Evolutionary conservation across 768 basidiomycete genomes (phyloP).

Genomic region (Amanita rimosa): DNA sequence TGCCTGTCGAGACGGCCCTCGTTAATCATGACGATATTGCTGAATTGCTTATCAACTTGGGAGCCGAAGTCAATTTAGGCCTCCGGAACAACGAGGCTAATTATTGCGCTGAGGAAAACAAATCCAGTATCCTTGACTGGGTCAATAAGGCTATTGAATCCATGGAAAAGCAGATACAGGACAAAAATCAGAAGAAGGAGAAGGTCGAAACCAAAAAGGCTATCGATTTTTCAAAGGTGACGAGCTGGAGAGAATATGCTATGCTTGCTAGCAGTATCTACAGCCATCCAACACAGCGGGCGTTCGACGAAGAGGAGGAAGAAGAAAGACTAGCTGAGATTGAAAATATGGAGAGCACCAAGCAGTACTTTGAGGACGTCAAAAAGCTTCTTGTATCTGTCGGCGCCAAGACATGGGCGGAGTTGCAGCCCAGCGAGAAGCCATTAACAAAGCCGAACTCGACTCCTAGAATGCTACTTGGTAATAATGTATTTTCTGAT

Average conservation of each 20-base stretch:
- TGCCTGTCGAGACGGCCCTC: constrained; percentile 1
- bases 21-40: not conserved
- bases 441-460: too few species aligned
- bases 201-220: not conserved
- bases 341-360: not conserved
- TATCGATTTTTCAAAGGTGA: not conserved
- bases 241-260: constrained; percentile 5
- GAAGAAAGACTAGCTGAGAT: not conserved
- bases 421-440: not conserved
- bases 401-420: constrained; percentile 3
- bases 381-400: not conserved
- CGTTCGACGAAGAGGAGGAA: not conserved
- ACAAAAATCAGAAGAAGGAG: not conserved
- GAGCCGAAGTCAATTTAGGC: constrained; percentile 1
- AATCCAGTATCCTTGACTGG: not conserved
- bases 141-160: not conserved
- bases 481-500: not conserved
- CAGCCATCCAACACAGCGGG: too few species aligned
- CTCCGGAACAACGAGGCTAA: too few species aligned
- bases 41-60: not conserved
- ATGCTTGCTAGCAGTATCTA: not conserved
- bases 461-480: not conserved
- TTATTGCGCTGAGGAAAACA: not conserved
- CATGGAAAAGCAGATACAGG: not conserved
- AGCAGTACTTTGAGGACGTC: not conserved